Evolutionary conservation across 2,329 filamentous ascomycete genomes (phyloP), one percentile per base, ranked within the genome.

Genomic region (Diaporthe citri): DNA sequence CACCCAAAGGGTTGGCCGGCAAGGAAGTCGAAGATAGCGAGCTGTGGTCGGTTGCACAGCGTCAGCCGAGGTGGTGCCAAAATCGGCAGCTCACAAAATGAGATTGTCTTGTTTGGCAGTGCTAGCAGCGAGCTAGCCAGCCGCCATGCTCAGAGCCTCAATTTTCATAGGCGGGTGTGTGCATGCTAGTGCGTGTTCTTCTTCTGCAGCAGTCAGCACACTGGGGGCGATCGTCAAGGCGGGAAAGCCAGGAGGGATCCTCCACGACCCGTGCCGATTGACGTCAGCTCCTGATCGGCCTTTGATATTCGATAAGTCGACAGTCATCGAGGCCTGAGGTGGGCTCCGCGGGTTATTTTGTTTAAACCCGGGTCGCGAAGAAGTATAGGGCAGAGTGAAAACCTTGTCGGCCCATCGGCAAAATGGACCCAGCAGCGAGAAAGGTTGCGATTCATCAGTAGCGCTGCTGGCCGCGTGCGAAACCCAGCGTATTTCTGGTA

Each of bases 81-180:
- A 72, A 64, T 55, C 60, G 71, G 71, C 71, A 72, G 71, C 71
- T 64, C 71, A 72, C 57, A 72, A 72, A 60, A 72, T 72, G 57
- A 72, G 57, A 72, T 62, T 72, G 71, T 72, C 71, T 72, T 62
- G 71, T 72, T 64, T 72, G 71, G 71, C 71, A 72, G 46, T 55
- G 48, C 57, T 72, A 72, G 71, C 57, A 51, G 59, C 57, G 57
- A 64, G 71, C 71, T 72, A 72, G 48, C 39, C 48, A 72, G 57
- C 71, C 71, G 71, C 71, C 71, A 72, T 62, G 71, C 71, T 72
- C 60, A 72, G 71, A 72, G 71, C 71, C 71, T 72, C 71, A 64
- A 69, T 55, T 72, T 60, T 56, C 57, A 72, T 72, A 72, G 71
- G 71, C 71, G 71, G 71, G 57, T 55, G 60, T 31, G 46, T 72